A percentile compares a stretch with the other conserved stretches of the same genome.
Evolutionary conservation across 768 basidiomycete species (phyloP).

Genomic region (Rhodotorula paludigena): DNA sequence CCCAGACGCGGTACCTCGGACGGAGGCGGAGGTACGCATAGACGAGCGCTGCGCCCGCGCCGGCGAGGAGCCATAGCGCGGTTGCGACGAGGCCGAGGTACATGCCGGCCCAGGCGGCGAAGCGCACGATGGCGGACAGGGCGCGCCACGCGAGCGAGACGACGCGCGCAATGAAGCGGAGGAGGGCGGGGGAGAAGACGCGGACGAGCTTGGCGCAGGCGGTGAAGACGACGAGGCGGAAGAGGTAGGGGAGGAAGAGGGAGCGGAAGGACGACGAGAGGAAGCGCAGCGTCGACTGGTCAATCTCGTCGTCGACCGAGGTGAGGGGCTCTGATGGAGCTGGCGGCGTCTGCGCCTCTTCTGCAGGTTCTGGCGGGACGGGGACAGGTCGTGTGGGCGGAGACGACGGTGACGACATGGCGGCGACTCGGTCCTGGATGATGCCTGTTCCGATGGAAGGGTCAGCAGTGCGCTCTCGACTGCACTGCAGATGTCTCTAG

Average conservation of each 20-base stretch:
- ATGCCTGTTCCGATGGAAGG: too few relatives aligned
- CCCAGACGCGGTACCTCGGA: neutral
- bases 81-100: slow-evolving; percentile 12
- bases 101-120: neutral
- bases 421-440: too few relatives aligned
- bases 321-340: neutral
- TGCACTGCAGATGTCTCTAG: too few relatives aligned
- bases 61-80: slow-evolving; percentile 7
- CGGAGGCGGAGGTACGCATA: neutral
- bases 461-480: too few relatives aligned
- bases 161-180: neutral
- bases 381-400: neutral
- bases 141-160: neutral
- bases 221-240: slow-evolving; percentile 14
- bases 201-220: slow-evolving; percentile 6
- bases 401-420: neutral
- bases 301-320: slow-evolving; percentile 14
- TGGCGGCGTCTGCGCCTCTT: neutral
- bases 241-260: slow-evolving; percentile 17
- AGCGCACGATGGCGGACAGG: neutral
- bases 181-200: neutral
- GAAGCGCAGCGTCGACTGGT: slow-evolving; percentile 20
- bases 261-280: slow-evolving; percentile 1
- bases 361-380: neutral
- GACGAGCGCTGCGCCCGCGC: neutral